A percentile compares a stretch with the other conserved stretches of the same genome.
These are phyloP conservation scores for Tetrapisispora taiwanensis DNA, from an alignment of 805 yeast genomes.

Conservation along the genomic window DNA sequence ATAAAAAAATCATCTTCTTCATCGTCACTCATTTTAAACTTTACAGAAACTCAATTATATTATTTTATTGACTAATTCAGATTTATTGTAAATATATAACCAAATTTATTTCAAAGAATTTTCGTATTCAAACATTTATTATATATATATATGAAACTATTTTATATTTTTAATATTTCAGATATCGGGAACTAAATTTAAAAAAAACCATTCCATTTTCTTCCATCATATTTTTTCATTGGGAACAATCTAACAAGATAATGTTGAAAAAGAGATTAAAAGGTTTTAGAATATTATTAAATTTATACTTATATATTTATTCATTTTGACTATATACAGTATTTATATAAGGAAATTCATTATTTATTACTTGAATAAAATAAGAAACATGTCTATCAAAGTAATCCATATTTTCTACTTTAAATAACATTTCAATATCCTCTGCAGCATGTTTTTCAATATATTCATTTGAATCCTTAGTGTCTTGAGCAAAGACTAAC, in stretches of 20 bases:
- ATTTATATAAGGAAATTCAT: background rate
- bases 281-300: background rate
- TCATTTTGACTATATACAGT: background rate
- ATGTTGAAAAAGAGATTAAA: no score
- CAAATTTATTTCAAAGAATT: no score
- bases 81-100: no score
- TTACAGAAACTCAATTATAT: no score
- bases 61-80: no score
- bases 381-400: background rate
- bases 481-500: no score
- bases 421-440: background rate
- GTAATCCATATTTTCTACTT: conserved; percentile 1
- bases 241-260: no score
- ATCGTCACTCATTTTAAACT: background rate
- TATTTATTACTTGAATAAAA: background rate
- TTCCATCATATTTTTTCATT: no score
- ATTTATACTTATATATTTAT: background rate
- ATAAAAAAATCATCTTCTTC: conserved; percentile 8
- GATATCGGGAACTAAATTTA: background rate
- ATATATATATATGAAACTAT: no score
- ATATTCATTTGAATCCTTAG: background rate
- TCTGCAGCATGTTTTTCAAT: background rate
- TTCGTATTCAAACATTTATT: no score
- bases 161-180: background rate
- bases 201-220: no score